A percentile compares a stretch with the other conserved stretches of the same genome.
Conservation (phyloP, 306 rosid species). For the Cucumis hystrix region DNA sequence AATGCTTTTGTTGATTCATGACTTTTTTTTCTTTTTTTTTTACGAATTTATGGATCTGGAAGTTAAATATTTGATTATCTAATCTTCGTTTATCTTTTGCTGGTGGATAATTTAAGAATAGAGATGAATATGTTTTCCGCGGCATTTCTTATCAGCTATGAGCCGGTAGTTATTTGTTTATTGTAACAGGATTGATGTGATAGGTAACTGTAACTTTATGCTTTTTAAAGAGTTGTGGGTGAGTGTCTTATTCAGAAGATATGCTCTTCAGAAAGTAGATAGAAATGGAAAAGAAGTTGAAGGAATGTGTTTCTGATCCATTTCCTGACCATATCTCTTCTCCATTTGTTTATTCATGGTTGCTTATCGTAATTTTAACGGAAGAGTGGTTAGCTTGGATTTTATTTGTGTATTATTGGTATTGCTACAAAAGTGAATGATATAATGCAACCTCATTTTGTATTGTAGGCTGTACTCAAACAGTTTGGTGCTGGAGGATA, state of each 20-base stretch:
- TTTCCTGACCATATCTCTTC: neutral
- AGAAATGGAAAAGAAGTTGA: neutral
- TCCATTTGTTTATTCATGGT: neutral
- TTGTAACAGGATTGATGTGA: neutral
- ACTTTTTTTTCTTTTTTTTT: neutral
- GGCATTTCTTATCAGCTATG: neutral
- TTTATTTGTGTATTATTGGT: neutral
- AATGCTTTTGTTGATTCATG: neutral
- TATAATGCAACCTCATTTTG: slow-evolving; percentile 4
- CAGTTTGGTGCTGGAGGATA: slow-evolving; percentile 96
- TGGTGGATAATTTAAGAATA: neutral
- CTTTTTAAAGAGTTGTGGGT: neutral
- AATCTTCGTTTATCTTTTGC: neutral
- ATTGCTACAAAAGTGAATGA: neutral
- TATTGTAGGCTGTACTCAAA: slow-evolving; percentile 77
- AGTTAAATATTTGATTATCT: neutral
- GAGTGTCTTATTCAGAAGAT: neutral
- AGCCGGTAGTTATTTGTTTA: neutral
- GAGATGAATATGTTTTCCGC: neutral
- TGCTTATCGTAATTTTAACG: neutral
- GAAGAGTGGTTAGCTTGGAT: neutral
- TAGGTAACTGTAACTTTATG: neutral
- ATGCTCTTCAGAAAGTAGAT: neutral
- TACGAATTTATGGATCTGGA: slow-evolving; percentile 3
- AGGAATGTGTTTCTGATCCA: neutral